Base-by-base conservation (phyloP, 805 yeast species). In the Candida krabiensis region DNA sequence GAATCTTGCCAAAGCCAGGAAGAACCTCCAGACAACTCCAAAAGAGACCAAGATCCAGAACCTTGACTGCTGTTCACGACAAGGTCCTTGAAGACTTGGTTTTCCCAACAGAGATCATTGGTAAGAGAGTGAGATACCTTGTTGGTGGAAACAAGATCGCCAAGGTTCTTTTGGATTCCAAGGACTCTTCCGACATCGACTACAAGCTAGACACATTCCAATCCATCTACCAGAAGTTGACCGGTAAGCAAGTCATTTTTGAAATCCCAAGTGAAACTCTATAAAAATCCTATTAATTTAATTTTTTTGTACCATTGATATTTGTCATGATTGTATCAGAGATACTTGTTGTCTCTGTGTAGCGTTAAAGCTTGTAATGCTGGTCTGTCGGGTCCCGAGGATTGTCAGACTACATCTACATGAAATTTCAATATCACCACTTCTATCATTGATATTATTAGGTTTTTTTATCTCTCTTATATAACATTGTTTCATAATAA, bases 41-140 rank as follows among this genome's bases (percentile, higher is more conserved):
- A 80, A 90, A 93, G 90, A 90, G 99, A 83, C 99, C 99, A 73
- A 88, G 96, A 80, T 90, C 98, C 64, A 89, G 99, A 86, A 91
- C 99, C 67, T 81, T 93, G 73, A 83, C 96, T 61, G 89, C 97
- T 68, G 99, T 91, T 60, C 99, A 91, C 76, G 98, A 93, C 78
- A 87, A 88, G 74, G 78, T 91, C 77, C 87, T 91, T 73, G 99
- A 93, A 79, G 99, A 91, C 77, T 81, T 91, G 69, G 99, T 93
- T 58, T 91, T 85, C 97, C 99, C 99, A 75, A 90, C 98, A 61
- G 97, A 91, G 81, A 91, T 91, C 66, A 81, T 85, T 60, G 99
- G 99, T 75, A 93, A 93, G 89, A 89, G 99, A 80, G 91, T 87
- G 69, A 89, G 96, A 83, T 90, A 86, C 87, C 81, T 88, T 71